These are phyloP conservation scores for Boletus rufocinnamomeus DNA, from an alignment of 768 basidiomycete genomes.

Conservation along the genomic window DNA sequence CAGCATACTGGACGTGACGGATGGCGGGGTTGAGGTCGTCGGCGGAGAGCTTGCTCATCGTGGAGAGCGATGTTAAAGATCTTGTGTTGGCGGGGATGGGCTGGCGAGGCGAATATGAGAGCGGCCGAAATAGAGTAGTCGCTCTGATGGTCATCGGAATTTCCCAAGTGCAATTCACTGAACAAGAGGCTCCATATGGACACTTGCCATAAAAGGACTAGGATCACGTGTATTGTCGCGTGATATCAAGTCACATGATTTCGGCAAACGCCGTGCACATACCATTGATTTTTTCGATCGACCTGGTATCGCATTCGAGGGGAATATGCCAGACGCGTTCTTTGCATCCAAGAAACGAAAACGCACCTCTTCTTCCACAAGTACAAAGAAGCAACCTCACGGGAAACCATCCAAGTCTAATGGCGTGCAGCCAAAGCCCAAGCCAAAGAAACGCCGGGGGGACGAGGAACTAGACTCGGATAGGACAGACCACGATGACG, in stretches of 20 bases:
- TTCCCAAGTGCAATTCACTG: neutral
- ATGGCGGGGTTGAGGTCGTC: conserved; percentile 82
- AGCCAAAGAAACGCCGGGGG: conserved; percentile 26
- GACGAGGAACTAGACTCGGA: conserved; percentile 75
- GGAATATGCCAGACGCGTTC: conserved; percentile 79
- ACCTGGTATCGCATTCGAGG: neutral
- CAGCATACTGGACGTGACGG: conserved; percentile 91
- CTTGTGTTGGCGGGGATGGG: conserved; percentile 3
- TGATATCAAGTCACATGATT: conserved; percentile 6
- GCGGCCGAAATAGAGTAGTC: conserved; percentile 5
- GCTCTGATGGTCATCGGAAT: conserved; percentile 16
- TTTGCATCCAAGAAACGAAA: conserved; percentile 72
- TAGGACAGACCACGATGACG: conserved; percentile 53
- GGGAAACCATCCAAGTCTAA: conserved; percentile 27
- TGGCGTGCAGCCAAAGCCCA: conserved; percentile 17
- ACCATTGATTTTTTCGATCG: conserved; percentile 26
- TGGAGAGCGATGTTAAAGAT: conserved; percentile 9
- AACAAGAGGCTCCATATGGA: neutral
- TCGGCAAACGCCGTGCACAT: conserved; percentile 15
- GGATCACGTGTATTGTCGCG: neutral
- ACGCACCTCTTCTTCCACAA: conserved; percentile 41
- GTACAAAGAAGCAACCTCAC: conserved; percentile 27
- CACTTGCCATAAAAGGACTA: neutral
- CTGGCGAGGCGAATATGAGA: neutral
- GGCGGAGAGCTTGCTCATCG: conserved; percentile 62